Conservation (phyloP, 2,329 filamentous ascomycete genomes). For the Xylaria sp. region DNA sequence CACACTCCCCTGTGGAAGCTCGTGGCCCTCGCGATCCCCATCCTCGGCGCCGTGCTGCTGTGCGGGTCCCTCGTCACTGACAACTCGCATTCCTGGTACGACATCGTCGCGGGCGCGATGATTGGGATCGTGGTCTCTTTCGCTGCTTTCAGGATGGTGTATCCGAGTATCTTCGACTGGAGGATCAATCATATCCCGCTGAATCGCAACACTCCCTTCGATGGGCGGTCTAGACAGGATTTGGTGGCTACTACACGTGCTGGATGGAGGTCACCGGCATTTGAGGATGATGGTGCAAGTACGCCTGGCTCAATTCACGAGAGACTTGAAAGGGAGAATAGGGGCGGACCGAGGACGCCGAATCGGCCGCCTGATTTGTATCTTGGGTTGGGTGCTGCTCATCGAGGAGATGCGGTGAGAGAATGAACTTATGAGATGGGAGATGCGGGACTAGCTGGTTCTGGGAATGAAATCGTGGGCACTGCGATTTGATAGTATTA, state of each 20-base stretch:
- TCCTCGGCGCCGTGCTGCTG: constrained; percentile 65
- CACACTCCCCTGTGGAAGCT: constrained; percentile 73
- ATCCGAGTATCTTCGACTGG: constrained; percentile 73
- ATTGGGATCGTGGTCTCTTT: constrained; percentile 70
- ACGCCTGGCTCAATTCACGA: neutral
- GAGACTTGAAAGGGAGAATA: neutral
- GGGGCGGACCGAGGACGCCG: neutral
- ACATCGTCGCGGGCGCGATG: constrained; percentile 66
- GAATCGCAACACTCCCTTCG: constrained; percentile 36
- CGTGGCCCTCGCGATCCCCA: constrained; percentile 60
- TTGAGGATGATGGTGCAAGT: neutral
- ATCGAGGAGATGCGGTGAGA: neutral
- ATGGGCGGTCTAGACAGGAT: constrained; percentile 12
- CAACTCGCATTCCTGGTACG: constrained; percentile 73
- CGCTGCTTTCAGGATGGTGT: constrained; percentile 68
- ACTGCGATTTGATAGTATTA: constrained; percentile 2
- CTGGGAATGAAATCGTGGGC: neutral
- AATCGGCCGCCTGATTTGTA: neutral
- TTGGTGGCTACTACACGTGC: constrained; percentile 23
- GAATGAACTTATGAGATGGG: neutral
- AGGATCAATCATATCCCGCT: constrained; percentile 72
- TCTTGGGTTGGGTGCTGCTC: neutral
- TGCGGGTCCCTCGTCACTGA: constrained; percentile 68
- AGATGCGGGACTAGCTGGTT: neutral
- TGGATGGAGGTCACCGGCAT: constrained; percentile 18